Conservation (phyloP, 164 flowering plant species). For the Paratinospora sagittata region DNA sequence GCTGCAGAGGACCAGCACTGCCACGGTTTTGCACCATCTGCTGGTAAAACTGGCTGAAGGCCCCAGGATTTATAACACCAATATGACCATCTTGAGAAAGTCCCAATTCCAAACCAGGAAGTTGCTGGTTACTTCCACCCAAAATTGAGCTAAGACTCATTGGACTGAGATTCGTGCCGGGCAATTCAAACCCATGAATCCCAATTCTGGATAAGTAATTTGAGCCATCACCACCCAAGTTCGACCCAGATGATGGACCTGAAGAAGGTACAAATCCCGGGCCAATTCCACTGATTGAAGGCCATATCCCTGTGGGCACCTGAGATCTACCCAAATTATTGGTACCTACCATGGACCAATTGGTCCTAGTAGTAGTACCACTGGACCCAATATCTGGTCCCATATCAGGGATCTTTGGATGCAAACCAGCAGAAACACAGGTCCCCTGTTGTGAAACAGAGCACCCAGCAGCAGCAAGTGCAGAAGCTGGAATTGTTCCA, state of each 20-base stretch:
- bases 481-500: slow-evolving; percentile 88
- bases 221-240: slow-evolving; percentile 42
- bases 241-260: slow-evolving; percentile 43
- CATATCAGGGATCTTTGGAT: slow-evolving; percentile 46
- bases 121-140: slow-evolving; percentile 30
- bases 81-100: slow-evolving; percentile 64
- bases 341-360: slow-evolving; percentile 51
- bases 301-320: slow-evolving; percentile 49
- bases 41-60: slow-evolving; percentile 51
- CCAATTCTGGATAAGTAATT: slow-evolving; percentile 49
- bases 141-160: slow-evolving; percentile 25
- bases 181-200: slow-evolving; percentile 61
- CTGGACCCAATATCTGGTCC: slow-evolving; percentile 40
- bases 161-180: slow-evolving; percentile 28
- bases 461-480: slow-evolving; percentile 43
- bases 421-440: slow-evolving; percentile 53
- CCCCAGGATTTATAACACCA: slow-evolving; percentile 41
- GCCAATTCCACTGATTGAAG: slow-evolving; percentile 41
- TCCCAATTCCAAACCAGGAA: slow-evolving; percentile 68
- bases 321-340: slow-evolving; percentile 39
- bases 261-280: slow-evolving; percentile 35
- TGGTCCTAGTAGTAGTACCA: slow-evolving; percentile 32
- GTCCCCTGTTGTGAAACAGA: slow-evolving; percentile 55
- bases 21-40: slow-evolving; percentile 36
- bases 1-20: slow-evolving; percentile 11